phyloP scores from a whole-genome alignment of 2,329 filamentous ascomycete genomes.

The Stagonosporopsis chrysanthemi region DNA sequence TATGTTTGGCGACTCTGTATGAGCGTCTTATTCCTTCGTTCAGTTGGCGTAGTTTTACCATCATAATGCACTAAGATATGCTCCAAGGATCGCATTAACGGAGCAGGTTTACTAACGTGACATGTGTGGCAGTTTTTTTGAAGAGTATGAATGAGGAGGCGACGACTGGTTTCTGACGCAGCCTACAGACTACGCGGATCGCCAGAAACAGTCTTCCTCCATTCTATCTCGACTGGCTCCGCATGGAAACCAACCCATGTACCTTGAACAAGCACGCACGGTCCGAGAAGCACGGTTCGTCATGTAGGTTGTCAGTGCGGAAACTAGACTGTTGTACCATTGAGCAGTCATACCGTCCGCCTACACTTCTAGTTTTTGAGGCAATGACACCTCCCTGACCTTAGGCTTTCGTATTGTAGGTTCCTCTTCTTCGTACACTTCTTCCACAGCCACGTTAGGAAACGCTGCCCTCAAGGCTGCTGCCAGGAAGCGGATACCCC shows the following conservation, averaged over 20 bases:
- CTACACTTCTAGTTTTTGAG: neutral
- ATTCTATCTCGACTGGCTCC: too few relatives aligned
- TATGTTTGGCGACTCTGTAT: neutral
- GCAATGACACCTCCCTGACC: neutral
- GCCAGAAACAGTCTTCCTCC: too few relatives aligned
- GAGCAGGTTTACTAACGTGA: too few relatives aligned
- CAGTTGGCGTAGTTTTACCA: neutral
- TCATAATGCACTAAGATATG: neutral
- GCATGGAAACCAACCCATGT: too few relatives aligned
- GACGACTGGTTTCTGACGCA: too few relatives aligned
- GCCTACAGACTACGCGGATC: too few relatives aligned
- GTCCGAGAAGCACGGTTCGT: neutral
- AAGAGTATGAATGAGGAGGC: neutral
- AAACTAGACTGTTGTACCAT: neutral
- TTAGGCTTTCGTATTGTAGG: neutral
- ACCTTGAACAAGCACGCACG: neutral
- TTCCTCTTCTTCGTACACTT: constrained; percentile 48
- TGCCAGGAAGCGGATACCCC: constrained; percentile 50
- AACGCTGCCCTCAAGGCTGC: constrained; percentile 38
- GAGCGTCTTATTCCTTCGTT: neutral
- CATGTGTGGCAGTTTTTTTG: neutral
- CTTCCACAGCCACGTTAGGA: constrained; percentile 41
- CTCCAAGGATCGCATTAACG: neutral
- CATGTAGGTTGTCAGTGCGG: neutral
- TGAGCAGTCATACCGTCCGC: neutral